Percentiles rank a stretch among this genome's conserved stretches.
phyloP scores from a whole-genome alignment of 805 yeast species.

The Wickerhamomyces bisporus region DNA sequence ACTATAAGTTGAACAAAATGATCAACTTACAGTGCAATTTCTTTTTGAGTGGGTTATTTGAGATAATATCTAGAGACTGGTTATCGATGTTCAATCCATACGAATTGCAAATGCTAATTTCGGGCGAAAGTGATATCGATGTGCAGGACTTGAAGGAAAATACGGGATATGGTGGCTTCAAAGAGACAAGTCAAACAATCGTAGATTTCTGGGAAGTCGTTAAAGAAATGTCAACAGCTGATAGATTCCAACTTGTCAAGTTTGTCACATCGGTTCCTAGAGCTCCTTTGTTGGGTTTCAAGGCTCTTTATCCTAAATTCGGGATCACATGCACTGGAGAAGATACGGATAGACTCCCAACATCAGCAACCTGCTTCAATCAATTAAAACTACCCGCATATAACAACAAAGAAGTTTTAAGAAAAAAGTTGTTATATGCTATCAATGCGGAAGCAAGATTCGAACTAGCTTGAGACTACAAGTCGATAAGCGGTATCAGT shows the following conservation, averaged over 20 bases:
- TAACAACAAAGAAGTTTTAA: constrained; percentile 48
- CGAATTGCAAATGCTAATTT: constrained; percentile 79
- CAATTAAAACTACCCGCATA: constrained; percentile 84
- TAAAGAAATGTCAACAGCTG: constrained; percentile 57
- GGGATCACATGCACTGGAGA: constrained; percentile 65
- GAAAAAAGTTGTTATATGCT: constrained; percentile 66
- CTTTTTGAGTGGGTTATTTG: constrained; percentile 67
- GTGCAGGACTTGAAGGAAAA: constrained; percentile 61
- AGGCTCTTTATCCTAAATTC: constrained; percentile 66
- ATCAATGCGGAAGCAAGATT: constrained; percentile 83
- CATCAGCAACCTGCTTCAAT: constrained; percentile 92
- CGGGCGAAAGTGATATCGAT: constrained; percentile 66
- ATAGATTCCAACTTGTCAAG: constrained; percentile 62
- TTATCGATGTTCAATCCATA: constrained; percentile 76
- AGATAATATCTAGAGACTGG: constrained; percentile 70
- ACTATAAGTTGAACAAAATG: constrained; percentile 67
- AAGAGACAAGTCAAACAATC: constrained; percentile 53
- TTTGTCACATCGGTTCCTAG: constrained; percentile 91
- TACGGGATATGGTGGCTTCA: constrained; percentile 63
- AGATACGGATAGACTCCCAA: constrained; percentile 54
- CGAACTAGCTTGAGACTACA: constrained; percentile 64
- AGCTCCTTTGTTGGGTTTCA: constrained; percentile 87
- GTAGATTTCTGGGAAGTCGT: constrained; percentile 70
- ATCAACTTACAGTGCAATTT: constrained; percentile 52
- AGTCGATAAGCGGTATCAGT: too few relatives aligned